These are phyloP conservation scores for Calonectria multiphialidica DNA, from an alignment of 2,329 filamentous ascomycete genomes.

Conservation along the genomic window DNA sequence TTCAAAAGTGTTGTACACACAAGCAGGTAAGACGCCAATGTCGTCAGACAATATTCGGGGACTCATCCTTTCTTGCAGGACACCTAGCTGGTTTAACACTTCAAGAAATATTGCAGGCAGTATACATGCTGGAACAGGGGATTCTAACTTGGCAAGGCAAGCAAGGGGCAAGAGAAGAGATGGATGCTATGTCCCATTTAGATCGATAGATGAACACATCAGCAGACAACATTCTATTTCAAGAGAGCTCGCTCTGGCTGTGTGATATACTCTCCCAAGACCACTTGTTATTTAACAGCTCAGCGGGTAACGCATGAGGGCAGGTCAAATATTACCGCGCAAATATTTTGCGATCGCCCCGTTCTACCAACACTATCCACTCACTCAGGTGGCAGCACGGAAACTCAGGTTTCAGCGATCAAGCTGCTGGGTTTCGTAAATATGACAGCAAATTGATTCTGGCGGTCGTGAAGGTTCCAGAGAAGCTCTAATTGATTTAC, in stretches of 20 bases:
- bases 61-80: constrained; percentile 38
- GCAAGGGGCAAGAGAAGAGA: not conserved
- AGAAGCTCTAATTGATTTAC: too few relatives aligned
- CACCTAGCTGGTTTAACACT: constrained; percentile 49
- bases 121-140: constrained; percentile 53
- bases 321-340: too few relatives aligned
- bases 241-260: not conserved
- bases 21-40: constrained; percentile 43
- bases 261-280: not conserved
- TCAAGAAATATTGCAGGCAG: constrained; percentile 48
- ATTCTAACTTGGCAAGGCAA: constrained; percentile 51
- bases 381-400: not conserved
- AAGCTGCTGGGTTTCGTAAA: not conserved
- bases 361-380: not conserved
- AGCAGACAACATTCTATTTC: not conserved
- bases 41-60: not conserved
- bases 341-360: too few relatives aligned
- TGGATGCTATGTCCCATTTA: not conserved
- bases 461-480: too few relatives aligned
- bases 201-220: not conserved
- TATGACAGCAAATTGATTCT: not conserved
- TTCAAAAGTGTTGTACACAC: constrained; percentile 48
- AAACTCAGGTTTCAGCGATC: not conserved
- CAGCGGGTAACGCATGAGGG: not conserved
- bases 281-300: not conserved